Percentiles rank a stretch among this genome's conserved stretches.
These are phyloP conservation scores for Lentinula raphanica DNA, from an alignment of 768 basidiomycete genomes.

Conservation along the genomic window DNA sequence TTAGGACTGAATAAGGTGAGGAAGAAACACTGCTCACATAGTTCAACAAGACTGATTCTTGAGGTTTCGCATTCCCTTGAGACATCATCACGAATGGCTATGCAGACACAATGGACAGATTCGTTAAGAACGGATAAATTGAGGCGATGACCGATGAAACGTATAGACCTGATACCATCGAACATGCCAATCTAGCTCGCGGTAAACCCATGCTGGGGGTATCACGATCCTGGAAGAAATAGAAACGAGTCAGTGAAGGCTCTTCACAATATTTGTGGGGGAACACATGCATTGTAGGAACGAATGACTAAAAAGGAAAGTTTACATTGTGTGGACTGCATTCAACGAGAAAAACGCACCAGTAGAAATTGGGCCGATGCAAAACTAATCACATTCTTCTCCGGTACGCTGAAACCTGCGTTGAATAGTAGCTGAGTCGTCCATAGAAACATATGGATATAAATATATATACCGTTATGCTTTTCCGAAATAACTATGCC, in stretches of 20 bases:
- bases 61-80: conserved; percentile 45
- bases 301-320: conserved; percentile 40
- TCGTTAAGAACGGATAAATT: too few species aligned
- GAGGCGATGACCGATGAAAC: conserved; percentile 8
- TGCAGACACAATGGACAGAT: not conserved
- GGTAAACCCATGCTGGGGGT: conserved; percentile 47
- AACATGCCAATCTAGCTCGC: conserved; percentile 48
- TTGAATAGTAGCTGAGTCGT: not conserved
- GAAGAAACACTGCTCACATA: conserved; percentile 40
- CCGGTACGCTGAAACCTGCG: conserved; percentile 50
- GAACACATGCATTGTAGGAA: conserved; percentile 44
- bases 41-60: conserved; percentile 59
- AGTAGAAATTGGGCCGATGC: conserved; percentile 42
- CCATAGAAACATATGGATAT: not conserved
- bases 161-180: conserved; percentile 57
- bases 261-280: too few species aligned
- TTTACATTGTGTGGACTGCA: not conserved
- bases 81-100: conserved; percentile 62
- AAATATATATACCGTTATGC: conserved; percentile 30
- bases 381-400: conserved; percentile 42
- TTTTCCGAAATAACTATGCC: conserved; percentile 36
- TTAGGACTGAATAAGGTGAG: not conserved
- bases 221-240: conserved; percentile 32
- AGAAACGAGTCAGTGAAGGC: not conserved
- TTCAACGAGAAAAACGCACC: conserved; percentile 26